Evolutionary conservation across 148 eudicot genomes (phyloP).

Genomic region (Rhododendron henanense): DNA sequence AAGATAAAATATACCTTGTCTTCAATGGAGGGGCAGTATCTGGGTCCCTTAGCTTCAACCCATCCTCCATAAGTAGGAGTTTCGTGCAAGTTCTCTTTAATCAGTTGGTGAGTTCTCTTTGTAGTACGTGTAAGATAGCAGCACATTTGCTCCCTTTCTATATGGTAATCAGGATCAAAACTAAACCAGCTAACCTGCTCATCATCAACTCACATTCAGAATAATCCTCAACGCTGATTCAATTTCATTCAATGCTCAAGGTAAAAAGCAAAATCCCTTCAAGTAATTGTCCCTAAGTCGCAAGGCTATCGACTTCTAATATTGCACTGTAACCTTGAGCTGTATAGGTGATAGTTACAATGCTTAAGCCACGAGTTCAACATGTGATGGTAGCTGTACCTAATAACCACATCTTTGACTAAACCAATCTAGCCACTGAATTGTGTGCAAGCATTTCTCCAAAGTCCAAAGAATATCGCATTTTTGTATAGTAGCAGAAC

Average conservation of each 20-base stretch:
- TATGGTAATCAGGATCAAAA: conserved; percentile 86
- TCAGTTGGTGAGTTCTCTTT: conserved; percentile 74
- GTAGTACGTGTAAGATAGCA: conserved; percentile 99
- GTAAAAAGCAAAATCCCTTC: background rate
- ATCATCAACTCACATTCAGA: conserved; percentile 25
- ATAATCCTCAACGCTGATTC: conserved; percentile 9
- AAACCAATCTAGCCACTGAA: background rate
- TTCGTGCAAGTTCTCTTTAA: conserved; percentile 92
- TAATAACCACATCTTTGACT: background rate
- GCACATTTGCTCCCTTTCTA: conserved; percentile 91
- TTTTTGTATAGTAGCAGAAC: background rate
- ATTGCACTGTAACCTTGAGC: background rate
- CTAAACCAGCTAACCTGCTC: conserved; percentile 94
- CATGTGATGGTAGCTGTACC: background rate
- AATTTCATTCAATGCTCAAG: background rate
- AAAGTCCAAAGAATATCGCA: background rate
- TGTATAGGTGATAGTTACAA: background rate
- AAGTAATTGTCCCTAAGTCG: background rate
- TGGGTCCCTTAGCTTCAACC: conserved; percentile 99
- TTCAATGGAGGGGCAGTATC: conserved; percentile 99
- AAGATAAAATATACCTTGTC: conserved; percentile 60
- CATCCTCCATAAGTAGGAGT: conserved; percentile 99
- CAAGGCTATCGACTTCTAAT: background rate
- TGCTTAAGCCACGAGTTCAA: background rate
- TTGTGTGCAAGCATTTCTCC: background rate